A percentile compares a stretch with the other conserved stretches of the same genome.
phyloP scores from a whole-genome alignment of 2,329 filamentous ascomycete genomes.

The Lasiodiplodia hormozganensis region DNA sequence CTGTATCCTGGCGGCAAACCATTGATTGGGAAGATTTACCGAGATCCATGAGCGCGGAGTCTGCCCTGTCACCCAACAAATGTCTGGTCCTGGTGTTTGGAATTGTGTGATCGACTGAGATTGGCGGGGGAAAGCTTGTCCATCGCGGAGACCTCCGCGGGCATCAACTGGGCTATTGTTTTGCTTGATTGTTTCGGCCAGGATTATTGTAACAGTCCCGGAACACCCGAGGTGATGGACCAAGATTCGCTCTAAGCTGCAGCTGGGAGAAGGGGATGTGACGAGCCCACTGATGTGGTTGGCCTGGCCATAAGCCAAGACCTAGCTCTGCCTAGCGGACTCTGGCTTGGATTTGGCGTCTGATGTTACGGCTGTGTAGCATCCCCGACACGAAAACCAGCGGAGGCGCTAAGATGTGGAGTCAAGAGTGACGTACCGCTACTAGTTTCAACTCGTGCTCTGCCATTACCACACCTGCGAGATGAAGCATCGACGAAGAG shows the following conservation, averaged over 20 bases:
- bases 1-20: not conserved
- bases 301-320: slow-evolving; percentile 12
- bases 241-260: not conserved
- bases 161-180: not conserved
- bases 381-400: not conserved
- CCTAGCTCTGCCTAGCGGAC: slow-evolving; percentile 5
- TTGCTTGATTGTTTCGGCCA: slow-evolving; percentile 4
- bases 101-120: slow-evolving; percentile 16
- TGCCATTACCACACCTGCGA: not conserved
- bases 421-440: not conserved
- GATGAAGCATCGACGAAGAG: not conserved
- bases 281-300: not conserved
- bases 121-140: slow-evolving; percentile 16
- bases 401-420: not conserved
- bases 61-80: slow-evolving; percentile 1
- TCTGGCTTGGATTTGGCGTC: slow-evolving; percentile 7
- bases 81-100: slow-evolving; percentile 19
- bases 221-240: not conserved
- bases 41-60: slow-evolving; percentile 12
- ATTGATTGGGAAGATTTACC: slow-evolving; percentile 11
- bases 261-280: slow-evolving; percentile 3
- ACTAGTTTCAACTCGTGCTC: not conserved
- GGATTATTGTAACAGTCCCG: not conserved
- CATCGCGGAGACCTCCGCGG: slow-evolving; percentile 2
- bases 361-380: slow-evolving; percentile 7